Percentiles rank a stretch among this genome's conserved stretches.
Evolutionary conservation across 805 yeast genomes (phyloP).

Genomic region (Nakazawaea anatomiae): DNA sequence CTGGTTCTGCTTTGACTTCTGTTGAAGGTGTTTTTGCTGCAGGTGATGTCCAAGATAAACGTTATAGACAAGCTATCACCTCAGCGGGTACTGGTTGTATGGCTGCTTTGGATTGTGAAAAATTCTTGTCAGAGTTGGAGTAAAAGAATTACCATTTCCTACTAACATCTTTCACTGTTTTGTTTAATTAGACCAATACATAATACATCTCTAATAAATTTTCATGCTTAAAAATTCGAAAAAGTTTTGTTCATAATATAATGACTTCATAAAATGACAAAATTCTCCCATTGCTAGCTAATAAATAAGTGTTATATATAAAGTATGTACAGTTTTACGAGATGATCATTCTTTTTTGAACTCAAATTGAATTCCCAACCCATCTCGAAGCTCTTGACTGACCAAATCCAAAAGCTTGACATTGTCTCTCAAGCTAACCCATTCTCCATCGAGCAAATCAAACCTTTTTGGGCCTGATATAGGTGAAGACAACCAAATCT

Average conservation of each 20-base stretch:
- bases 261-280: no score
- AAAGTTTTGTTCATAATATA: no score
- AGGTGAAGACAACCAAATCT: conserved; percentile 94
- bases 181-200: background rate
- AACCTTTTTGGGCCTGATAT: conserved; percentile 86
- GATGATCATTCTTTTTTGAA: background rate
- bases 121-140: conserved; percentile 44
- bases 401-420: conserved; percentile 40
- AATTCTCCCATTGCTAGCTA: no score
- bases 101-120: conserved; percentile 97
- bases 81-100: conserved; percentile 99
- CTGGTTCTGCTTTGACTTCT: conserved; percentile 85
- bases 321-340: no score
- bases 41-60: conserved; percentile 97
- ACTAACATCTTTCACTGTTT: no score
- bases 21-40: conserved; percentile 94
- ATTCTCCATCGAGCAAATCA: conserved; percentile 66
- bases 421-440: conserved; percentile 77
- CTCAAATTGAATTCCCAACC: conserved; percentile 17
- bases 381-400: conserved; percentile 38
- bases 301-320: background rate
- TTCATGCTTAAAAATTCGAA: no score
- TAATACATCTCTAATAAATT: background rate
- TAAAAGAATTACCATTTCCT: background rate
- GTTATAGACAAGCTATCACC: conserved; percentile 97